Base-by-base conservation (phyloP, 345 rosid genomes). In the Camelina laxa region DNA sequence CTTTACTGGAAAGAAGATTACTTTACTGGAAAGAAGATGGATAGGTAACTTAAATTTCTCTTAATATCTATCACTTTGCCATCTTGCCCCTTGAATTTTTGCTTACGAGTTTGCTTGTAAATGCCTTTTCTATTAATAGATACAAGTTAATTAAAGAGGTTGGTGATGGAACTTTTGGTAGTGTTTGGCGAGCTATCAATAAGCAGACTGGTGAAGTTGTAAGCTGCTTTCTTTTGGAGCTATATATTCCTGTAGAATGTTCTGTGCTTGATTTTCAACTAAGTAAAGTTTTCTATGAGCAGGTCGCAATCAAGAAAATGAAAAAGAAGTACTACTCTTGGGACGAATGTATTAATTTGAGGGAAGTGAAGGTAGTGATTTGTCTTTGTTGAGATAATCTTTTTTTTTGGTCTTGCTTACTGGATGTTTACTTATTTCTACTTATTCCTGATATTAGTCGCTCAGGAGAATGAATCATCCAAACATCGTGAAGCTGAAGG, bases 261-360 rank as follows among this genome's bases (percentile, higher is more conserved):
- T 22, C 13, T 78, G 49, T 31, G 41, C 36, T 50, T 66, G 20
- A 10, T 9, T 72, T 58, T 49, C 41, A 51, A 60, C 44, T 24
- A 21, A 44, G 13, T 21, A 24, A 72, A 21, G 36, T 50, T 44
- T 66, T 54, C 51, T 35, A 0, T 59, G 70, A 35, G 50, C 80
- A 95, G 99, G 99, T 95, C 81, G 99, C 99, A 22, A 84, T 95
- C 58, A 95, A 95, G 80, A 92, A 86, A 84, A 90, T 95, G 99
- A 95, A 95, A 88, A 95, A 88, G 84, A 92, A 90, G 74, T 95
- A 92, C 77, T 89, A 84, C 78, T 86, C 97, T 3, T 90, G 97
- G 99, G 98, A 89, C 13, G 99, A 92, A 78, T 92, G 99, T 76
- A 82, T 90, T 63, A 88, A 89, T 67, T 73, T 94, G 82, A 94